Evolutionary conservation across 192 early-diverging fungal species (phyloP), one percentile per base, ranked within the genome.

Genomic region (Jimgerdemannia lactiflua): DNA sequence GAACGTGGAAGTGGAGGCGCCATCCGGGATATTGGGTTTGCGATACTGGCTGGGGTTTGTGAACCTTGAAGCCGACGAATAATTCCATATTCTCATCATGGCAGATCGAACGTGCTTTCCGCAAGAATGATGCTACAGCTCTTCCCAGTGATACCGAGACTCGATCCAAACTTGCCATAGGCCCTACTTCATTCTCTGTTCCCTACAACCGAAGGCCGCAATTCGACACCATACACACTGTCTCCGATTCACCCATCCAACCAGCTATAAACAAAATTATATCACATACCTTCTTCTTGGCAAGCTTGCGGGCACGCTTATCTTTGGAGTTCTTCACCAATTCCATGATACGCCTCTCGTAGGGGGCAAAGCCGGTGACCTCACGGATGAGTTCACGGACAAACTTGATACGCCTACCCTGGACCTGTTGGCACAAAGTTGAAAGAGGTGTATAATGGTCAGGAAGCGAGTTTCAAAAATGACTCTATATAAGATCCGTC

Each of bases 281-380:
- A 39, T 11, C 68, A 84, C 88, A 63, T 87, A 91, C 91, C 77
- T 92, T 95, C 90, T 92, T 95, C 94, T 99, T 99, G 80, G 96
- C 94, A 74, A 99, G 91, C 92, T 95, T 97, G 85, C 95, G 92
- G 73, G 98, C 98, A 83, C 98, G 95, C 96, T 99, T 99, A 86
- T 99, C 98, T 87, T 96, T 97, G 86, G 95, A 95, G 94, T 98
- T 98, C 92, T 96, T 97, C 84, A 99, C 88, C 93, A 99, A 91
- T 92, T 99, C 98, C 97, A 99, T 98, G 78, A 99, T 93, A 87
- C 98, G 93, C 78, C 92, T 93, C 89, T 99, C 98, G 85, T 99
- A 99, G 72, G 98, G 98, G 69, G 98, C 94, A 80, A 93, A 99
- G 70, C 98, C 98, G 82, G 89, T 91, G 44, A 99, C 97, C 87